Base-by-base conservation (phyloP, 2,329 filamentous ascomycete genomes). In the Aspergillus amoenus region DNA sequence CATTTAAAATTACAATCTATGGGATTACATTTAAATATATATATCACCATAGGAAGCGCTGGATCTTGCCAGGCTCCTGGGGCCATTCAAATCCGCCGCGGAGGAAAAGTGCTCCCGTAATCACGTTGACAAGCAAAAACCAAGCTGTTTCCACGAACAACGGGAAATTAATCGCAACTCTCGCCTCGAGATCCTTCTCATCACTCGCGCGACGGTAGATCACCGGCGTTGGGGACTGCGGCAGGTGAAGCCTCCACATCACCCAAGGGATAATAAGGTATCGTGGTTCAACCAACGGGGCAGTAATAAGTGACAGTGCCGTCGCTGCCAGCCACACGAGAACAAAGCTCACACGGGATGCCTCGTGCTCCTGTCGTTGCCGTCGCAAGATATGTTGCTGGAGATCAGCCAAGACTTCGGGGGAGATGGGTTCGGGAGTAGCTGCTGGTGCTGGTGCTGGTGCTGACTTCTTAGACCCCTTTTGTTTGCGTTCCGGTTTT, bases 221-320 rank as follows among this genome's bases (percentile, higher is more conserved):
- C 3, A 67, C 58, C 13, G 70, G 69, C 40, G 65, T 68, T 49
- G 51, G 80, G 73, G 68, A 63, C 6, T 66, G 64, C 0, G 91
- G 91, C 0, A 95, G 77, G 67, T 95, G 83, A 7, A 97, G 76
- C 1, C 94, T 84, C 91, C 93, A 97, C 67, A 97, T 87, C 8
- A 97, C 84, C 91, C 92, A 99, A 0, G 93, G 93, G 12, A 97
- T 81, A 70, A 99, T 95, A 73, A 96, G 96, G 74, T 99, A 99
- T 13, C 94, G 85, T 13, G 94, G 94, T 73, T 99, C 94, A 9
- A 99, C 93, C 0, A 99, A 82, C 0, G 94, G 93, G 0, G 94
- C 93, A 0, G 91, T 94, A 54, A 96, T 78, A 12, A 99, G 83
- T 0, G 90, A 93, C 3, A 96, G 79, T 0, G 88, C 70, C 0